Conservation (phyloP, 148 eudicot species). For the Hydrangea macrophylla region DNA sequence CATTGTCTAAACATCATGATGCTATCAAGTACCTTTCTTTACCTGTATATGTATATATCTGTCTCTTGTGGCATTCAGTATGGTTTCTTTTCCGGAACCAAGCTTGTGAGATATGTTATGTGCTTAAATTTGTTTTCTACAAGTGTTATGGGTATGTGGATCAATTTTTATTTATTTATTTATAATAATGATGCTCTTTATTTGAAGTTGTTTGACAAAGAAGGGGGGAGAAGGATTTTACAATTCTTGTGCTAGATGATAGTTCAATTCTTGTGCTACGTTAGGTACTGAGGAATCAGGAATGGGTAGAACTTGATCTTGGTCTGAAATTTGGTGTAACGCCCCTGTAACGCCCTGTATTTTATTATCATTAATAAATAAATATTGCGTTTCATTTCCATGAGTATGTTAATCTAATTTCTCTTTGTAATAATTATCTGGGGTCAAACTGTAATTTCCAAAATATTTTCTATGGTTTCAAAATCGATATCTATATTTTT, state of each 20-base stretch:
- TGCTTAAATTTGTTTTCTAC: neutral
- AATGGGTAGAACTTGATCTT: neutral
- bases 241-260: neutral
- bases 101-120: neutral
- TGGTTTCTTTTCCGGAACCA: neutral
- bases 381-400: no score
- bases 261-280: no score
- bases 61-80: neutral
- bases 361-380: no score
- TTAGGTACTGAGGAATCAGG: neutral
- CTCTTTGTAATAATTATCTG: no score
- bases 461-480: no score
- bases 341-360: no score
- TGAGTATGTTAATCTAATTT: no score
- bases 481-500: no score
- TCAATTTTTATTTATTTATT: no score
- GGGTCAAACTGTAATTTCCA: no score
- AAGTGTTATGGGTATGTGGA: neutral
- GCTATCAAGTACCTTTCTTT: slow-evolving; percentile 62
- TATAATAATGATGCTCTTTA: no score
- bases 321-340: neutral
- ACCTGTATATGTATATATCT: neutral
- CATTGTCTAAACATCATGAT: slow-evolving; percentile 76
- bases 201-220: neutral
- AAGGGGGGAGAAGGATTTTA: neutral